A percentile compares a stretch with the other conserved stretches of the same genome.
phyloP scores from a whole-genome alignment of 164 flowering plant species.

The Chimonanthus praecox region DNA sequence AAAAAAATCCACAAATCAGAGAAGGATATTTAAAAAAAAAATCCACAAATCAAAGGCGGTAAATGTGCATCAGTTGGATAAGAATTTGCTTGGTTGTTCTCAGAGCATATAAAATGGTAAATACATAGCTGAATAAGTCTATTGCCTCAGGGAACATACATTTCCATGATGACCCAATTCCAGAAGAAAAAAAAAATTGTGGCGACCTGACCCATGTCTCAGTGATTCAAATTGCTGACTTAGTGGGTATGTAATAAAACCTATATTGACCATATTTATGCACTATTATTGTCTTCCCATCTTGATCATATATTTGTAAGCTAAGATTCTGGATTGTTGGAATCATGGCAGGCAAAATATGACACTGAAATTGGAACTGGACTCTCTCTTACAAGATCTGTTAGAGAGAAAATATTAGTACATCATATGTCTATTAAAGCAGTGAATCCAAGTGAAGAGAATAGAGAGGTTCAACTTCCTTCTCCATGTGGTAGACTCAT shows the following conservation, averaged over 20 bases:
- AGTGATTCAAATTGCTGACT: not conserved
- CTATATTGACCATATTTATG: not conserved
- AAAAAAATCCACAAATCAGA: not conserved
- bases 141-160: not conserved
- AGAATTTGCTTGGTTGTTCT: not conserved
- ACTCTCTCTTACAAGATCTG: too few species aligned
- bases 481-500: too few species aligned
- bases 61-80: too few species aligned
- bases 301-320: too few species aligned
- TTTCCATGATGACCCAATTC: not conserved
- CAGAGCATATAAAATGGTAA: not conserved
- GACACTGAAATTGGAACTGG: too few species aligned
- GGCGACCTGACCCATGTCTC: not conserved
- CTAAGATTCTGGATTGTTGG: too few species aligned
- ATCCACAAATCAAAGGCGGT: not conserved
- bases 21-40: not conserved
- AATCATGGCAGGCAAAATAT: too few species aligned
- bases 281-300: not conserved
- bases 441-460: too few species aligned
- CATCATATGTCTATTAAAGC: too few species aligned
- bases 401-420: too few species aligned
- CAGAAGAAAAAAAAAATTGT: not conserved
- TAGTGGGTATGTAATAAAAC: not conserved
- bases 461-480: too few species aligned
- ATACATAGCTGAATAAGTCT: not conserved